These are phyloP conservation scores for Oidiodendron maius DNA, from an alignment of 495 filamentous ascomycete species.

Conservation along the genomic window DNA sequence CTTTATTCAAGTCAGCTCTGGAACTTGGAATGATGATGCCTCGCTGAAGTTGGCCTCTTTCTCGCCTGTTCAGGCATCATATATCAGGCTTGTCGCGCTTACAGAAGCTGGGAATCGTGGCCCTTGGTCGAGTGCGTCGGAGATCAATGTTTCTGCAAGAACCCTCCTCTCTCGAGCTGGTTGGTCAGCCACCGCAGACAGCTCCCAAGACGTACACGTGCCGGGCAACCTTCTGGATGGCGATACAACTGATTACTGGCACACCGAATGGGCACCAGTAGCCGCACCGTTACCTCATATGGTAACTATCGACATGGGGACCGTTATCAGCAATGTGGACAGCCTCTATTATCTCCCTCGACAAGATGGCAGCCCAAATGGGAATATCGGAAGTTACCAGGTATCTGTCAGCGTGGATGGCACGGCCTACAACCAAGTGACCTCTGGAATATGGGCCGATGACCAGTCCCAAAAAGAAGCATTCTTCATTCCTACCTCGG, in stretches of 20 bases:
- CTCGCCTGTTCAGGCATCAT: background rate
- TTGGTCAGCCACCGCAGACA: constrained; percentile 1
- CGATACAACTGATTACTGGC: constrained; percentile 23
- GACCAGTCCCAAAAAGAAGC: constrained; percentile 33
- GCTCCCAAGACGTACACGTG: constrained; percentile 18
- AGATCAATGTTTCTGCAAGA: no score
- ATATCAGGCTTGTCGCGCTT: background rate
- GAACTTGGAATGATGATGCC: background rate
- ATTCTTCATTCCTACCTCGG: constrained; percentile 30
- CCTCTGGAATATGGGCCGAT: constrained; percentile 39
- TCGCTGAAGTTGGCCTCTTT: background rate
- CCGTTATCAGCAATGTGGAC: constrained; percentile 15
- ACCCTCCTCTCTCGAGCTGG: no score
- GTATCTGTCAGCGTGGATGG: constrained; percentile 35
- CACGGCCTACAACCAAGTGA: constrained; percentile 29
- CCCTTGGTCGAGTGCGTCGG: no score
- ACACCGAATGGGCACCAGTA: constrained; percentile 23
- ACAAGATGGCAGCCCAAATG: constrained; percentile 24
- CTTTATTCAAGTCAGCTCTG: background rate
- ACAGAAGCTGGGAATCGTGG: background rate
- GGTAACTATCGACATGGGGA: constrained; percentile 29
- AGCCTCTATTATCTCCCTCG: constrained; percentile 26
- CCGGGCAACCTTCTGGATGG: constrained; percentile 23
- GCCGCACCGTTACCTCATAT: constrained; percentile 23
- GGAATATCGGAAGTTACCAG: constrained; percentile 35